Evolutionary conservation across 1,284 basidiomycete genomes (phyloP), one percentile per base, ranked within the genome.

Genomic region (Cryptococcus sp.): DNA sequence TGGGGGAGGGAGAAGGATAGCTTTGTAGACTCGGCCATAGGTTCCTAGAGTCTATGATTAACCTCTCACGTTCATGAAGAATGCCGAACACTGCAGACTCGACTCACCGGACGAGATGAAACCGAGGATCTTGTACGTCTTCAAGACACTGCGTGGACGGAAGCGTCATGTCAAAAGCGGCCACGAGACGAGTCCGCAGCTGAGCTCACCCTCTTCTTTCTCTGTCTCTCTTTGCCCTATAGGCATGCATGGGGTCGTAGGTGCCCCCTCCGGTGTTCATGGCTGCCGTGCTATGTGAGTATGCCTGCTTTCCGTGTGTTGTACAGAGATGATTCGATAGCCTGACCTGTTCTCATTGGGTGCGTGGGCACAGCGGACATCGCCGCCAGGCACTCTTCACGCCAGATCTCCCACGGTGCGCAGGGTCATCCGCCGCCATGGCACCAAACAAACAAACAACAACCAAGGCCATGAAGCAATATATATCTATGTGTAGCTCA

Each of bases 11-110:
- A 72, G 64, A 16, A 81, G 66, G 60, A 89, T 84, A 0, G 94
- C 96, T 76, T 98, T 98, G 83, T 98, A 99, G 4, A 99, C 95
- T 28, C 93, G 83, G 0, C 96, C 96, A 70, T 98, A 99, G 0
- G 96, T 99, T 18, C 95, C 95, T 77, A 46, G 37, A 56, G 46
- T 33, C 5, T 8, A 50, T 53, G 5, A n/a, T n/a, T n/a, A n/a
- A n/a, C n/a, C n/a, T n/a, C n/a, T 37, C 24, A 43, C n/a, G 18
- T 37, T 18, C 28, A 18, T 18, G 28, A 9, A 33, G 15, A 16
- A 15, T 43, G 24, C 49, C 43, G 43, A 6, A 4, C 12, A 37
- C 20, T 18, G 35, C 39, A 24, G 24, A 21, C 1, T 20, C 13
- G 12, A 56, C 66, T 47, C 23, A 74, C 76, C 77, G 4, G 92